Base-by-base conservation (phyloP, 495 filamentous ascomycete genomes). In the Amniculicola lignicola region DNA sequence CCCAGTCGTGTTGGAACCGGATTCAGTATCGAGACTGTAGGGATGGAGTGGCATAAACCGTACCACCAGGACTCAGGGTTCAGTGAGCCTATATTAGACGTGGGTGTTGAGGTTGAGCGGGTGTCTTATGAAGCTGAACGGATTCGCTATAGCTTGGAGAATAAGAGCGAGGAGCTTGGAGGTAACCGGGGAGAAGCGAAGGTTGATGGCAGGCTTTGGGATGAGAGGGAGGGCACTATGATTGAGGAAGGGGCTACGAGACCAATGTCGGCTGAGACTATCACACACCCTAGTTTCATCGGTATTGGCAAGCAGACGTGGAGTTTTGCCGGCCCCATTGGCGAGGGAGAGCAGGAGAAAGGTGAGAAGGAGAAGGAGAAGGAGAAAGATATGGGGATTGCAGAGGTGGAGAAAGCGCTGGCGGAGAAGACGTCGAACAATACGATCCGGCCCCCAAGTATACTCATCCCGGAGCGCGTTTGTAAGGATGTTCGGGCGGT, bases 11-110 rank as follows among this genome's bases (percentile, higher is more conserved):
- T 35, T 1, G 52, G 29, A 21, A 60, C 51, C 14, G 51, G 47
- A 3, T 53, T 57, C 38, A 40, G 38, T 16, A n/a, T n/a, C n/a
- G n/a, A n/a, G n/a, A n/a, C n/a, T n/a, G 14, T 50, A 1, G 22
- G 10, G 18, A 50, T 43, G 18, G 12, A 40, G 10, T 60, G 64
- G 37, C 31, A 40, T 19, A 22, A 31, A 0, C 62, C 62, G 1
- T 9, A 61, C 16, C 69, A 71, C 42, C 66, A 67, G 18, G 69
- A 71, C 38, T 69, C 67, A 19, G 69, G 69, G 3, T 71, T 71
- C 41, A 55, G 57, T 29, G 69, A 71, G 27, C 44, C 10, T 18
- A 19, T 18, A 6, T 18, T 40, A 9, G 9, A 9, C 16, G 37
- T 6, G 6, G n/a, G n/a, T n/a, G n/a, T n/a, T n/a, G n/a, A n/a